Evolutionary conservation across 106 monocot species (phyloP), one percentile per base, ranked within the genome.

Genomic region (Dendrobium catenatum): DNA sequence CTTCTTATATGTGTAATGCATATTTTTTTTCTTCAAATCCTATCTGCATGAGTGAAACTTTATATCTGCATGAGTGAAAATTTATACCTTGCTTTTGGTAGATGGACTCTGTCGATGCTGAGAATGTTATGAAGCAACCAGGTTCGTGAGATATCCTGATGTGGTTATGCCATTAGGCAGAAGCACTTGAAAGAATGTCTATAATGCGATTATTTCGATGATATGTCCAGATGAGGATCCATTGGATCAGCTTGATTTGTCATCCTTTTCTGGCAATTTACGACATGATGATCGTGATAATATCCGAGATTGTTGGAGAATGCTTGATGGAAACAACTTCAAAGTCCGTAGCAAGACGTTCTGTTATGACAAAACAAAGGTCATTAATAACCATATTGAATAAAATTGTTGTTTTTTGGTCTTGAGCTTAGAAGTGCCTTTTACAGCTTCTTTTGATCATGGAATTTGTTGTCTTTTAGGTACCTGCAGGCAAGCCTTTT

Each of bases 261-360:
- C 93, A 55, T 48, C 79, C 59, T 93, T 98, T 83, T 84, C 83
- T 78, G 95, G 98, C 17, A 99, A 78, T 83, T 86, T 99, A 73
- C 86, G 84, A 17, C 87, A 87, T 13, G 91, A 95, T 85, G 91
- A 92, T 6, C 80, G 78, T 59, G 93, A 95, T 58, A 95, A 95
- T 70, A 77, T 87, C 19, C 89, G 95, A 80, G 85, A 99, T 74
- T 99, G 98, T 68, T 99, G 98, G 98, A 91, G 80, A 82, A 75
- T 91, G 55, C 88, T 93, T 86, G 93, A 95, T 86, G 86, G 85
- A 42, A 95, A 91, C 55, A 87, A 87, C 54, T 99, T 99, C 78
- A 93, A 88, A 90, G 91, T 99, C 31, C 98, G 98, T 17, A 88
- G 98, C 80, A 93, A 90, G 82, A 89, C 87, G 54, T 99, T 95